These are phyloP conservation scores for Kodamaea suecica DNA, from an alignment of 1,139 yeast genomes.

Conservation along the genomic window DNA sequence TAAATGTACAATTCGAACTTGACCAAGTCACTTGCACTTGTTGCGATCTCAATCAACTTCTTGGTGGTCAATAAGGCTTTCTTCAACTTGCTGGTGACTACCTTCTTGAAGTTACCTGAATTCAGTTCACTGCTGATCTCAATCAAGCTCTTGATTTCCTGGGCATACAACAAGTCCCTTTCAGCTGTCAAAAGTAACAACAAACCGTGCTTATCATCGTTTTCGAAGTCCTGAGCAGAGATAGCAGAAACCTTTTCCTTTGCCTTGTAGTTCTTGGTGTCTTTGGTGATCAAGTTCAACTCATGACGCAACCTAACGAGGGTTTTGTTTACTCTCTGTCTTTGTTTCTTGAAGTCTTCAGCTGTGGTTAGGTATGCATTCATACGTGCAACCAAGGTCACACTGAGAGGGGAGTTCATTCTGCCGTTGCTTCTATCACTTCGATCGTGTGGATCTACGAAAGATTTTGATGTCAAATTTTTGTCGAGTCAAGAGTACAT, in stretches of 20 bases:
- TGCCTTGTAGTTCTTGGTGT: constrained; percentile 51
- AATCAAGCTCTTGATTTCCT: constrained; percentile 56
- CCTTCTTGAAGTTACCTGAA: constrained; percentile 43
- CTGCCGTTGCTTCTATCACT: too few species aligned
- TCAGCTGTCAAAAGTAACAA: constrained; percentile 59
- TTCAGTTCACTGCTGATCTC: constrained; percentile 47
- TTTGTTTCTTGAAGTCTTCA: constrained; percentile 50
- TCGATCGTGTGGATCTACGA: too few species aligned
- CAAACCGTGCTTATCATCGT: constrained; percentile 45
- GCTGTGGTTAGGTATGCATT: constrained; percentile 49
- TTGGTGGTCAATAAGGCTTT: constrained; percentile 51
- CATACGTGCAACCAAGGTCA: constrained; percentile 48
- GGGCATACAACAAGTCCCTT: constrained; percentile 65
- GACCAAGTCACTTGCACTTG: constrained; percentile 30
- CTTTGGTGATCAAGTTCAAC: constrained; percentile 53
- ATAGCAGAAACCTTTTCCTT: constrained; percentile 46
- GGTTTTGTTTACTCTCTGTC: constrained; percentile 44
- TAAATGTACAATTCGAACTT: constrained; percentile 60
- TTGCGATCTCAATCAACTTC: constrained; percentile 39
- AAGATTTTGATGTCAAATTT: too few species aligned
- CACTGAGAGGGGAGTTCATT: constrained; percentile 38
- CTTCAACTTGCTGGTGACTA: constrained; percentile 65
- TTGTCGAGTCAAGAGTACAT: too few species aligned
- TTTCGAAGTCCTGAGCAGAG: constrained; percentile 42
- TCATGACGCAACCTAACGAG: constrained; percentile 57